A percentile compares a stretch with the other conserved stretches of the same genome.
phyloP scores from a whole-genome alignment of 345 rosid genomes.

The Arabidopsis thaliana region DNA sequence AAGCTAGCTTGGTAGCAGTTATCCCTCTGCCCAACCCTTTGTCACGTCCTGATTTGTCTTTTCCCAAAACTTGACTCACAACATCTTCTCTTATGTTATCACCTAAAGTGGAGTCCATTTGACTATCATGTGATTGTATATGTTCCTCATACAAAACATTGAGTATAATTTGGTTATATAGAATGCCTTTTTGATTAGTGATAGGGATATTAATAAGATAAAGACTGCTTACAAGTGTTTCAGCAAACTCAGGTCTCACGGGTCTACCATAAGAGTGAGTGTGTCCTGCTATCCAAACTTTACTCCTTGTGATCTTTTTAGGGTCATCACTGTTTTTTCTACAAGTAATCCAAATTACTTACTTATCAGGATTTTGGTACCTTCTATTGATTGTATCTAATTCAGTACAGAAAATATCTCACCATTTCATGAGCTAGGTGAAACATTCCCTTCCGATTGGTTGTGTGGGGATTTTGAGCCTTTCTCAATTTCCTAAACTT shows the following conservation, averaged over 20 bases:
- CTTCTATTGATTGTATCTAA: no score
- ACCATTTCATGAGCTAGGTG: constrained; percentile 9
- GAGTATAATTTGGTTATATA: no score
- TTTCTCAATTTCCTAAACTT: background rate
- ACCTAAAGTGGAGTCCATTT: background rate
- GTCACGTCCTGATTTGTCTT: background rate
- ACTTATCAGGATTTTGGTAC: no score
- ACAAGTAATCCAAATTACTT: background rate
- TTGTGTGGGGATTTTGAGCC: constrained; percentile 1
- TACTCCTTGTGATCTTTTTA: background rate
- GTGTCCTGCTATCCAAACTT: background rate
- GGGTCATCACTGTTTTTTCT: background rate
- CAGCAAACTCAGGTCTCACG: background rate
- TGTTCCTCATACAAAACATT: background rate
- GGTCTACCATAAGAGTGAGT: background rate
- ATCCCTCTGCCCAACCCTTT: background rate
- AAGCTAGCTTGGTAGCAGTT: background rate
- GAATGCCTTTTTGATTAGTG: no score
- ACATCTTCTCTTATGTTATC: background rate
- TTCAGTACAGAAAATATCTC: no score
- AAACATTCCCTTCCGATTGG: background rate
- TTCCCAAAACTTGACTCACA: background rate
- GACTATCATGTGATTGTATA: background rate
- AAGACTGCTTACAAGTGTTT: background rate
- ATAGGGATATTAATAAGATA: no score